These are phyloP conservation scores for Aschersonia sp. DNA, from an alignment of 2,329 filamentous ascomycete species.

Conservation along the genomic window DNA sequence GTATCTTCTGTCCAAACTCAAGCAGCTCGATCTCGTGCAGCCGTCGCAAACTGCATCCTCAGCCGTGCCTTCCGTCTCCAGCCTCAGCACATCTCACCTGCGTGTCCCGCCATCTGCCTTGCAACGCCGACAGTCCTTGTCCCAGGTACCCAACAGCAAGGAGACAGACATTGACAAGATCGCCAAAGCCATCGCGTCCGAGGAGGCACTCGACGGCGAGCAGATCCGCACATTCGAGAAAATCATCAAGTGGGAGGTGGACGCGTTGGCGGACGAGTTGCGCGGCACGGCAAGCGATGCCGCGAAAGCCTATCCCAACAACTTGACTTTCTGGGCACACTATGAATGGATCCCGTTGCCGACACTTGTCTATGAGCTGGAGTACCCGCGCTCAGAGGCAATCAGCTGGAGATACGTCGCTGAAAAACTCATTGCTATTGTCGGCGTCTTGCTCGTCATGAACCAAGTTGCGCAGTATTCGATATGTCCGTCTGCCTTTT, in stretches of 20 bases:
- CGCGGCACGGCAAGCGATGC: conserved; percentile 41
- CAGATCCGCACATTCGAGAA: conserved; percentile 50
- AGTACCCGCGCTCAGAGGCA: conserved; percentile 53
- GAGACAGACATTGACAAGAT: conserved; percentile 43
- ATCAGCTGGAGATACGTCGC: conserved; percentile 64
- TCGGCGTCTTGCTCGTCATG: conserved; percentile 67
- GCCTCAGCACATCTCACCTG: conserved; percentile 31
- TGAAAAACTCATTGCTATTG: conserved; percentile 56
- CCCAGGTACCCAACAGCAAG: conserved; percentile 19
- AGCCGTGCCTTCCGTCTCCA: conserved; percentile 24
- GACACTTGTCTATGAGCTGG: conserved; percentile 65
- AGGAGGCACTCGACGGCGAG: conserved; percentile 41
- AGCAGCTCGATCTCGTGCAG: conserved; percentile 40
- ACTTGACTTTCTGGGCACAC: conserved; percentile 50
- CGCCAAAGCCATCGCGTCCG: conserved; percentile 45
- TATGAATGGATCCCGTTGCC: conserved; percentile 63
- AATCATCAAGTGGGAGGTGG: conserved; percentile 55
- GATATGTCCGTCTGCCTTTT: conserved; percentile 33
- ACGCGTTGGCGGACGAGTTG: conserved; percentile 48
- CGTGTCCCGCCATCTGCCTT: conserved; percentile 23
- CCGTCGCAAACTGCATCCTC: conserved; percentile 27
- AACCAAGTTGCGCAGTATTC: conserved; percentile 63
- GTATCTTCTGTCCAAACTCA: conserved; percentile 31
- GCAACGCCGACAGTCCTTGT: conserved; percentile 26
- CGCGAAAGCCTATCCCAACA: conserved; percentile 48